phyloP scores from a whole-genome alignment of 1,284 basidiomycete species.

The Tilletia caries region DNA sequence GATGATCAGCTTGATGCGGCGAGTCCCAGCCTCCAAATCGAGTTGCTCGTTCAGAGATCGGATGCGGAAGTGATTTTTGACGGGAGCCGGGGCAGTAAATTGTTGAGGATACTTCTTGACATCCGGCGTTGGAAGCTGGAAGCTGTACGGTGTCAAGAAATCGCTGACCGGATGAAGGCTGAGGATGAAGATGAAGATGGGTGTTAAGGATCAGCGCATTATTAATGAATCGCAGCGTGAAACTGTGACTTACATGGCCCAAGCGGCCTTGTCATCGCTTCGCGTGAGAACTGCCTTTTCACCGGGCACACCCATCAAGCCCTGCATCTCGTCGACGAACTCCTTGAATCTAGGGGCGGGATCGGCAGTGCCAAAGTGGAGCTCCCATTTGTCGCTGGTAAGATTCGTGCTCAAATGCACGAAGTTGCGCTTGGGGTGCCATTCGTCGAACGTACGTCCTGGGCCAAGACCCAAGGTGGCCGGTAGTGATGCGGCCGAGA shows the following conservation, averaged over 20 bases:
- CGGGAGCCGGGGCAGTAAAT: slow-evolving; percentile 26
- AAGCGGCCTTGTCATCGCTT: slow-evolving; percentile 5
- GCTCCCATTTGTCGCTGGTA: slow-evolving; percentile 67
- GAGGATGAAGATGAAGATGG: slow-evolving; percentile 49
- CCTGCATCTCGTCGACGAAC: slow-evolving; percentile 66
- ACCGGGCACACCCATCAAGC: slow-evolving; percentile 61
- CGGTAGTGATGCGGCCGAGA: slow-evolving; percentile 58
- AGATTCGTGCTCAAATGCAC: slow-evolving; percentile 79
- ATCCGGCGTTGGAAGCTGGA: slow-evolving; percentile 62
- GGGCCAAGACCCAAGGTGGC: slow-evolving; percentile 12
- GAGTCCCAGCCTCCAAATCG: slow-evolving; percentile 64
- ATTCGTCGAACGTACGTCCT: slow-evolving; percentile 71
- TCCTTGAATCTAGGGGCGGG: slow-evolving; percentile 70
- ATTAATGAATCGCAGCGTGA: slow-evolving; percentile 28
- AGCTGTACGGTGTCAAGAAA: slow-evolving; percentile 75
- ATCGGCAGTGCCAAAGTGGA: slow-evolving; percentile 82
- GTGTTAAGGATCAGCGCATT: slow-evolving; percentile 15
- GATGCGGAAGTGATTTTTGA: slow-evolving; percentile 60
- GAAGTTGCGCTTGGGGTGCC: slow-evolving; percentile 84
- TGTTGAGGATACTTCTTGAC: slow-evolving; percentile 30
- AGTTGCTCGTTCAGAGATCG: slow-evolving; percentile 64
- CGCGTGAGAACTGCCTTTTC: slow-evolving; percentile 37
- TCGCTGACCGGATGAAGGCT: slow-evolving; percentile 67
- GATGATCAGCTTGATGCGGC: slow-evolving; percentile 69
- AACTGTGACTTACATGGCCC: neutral